Percentiles rank a stretch among this genome's conserved stretches.
Conservation (phyloP, 768 basidiomycete genomes). For the Boletus subparvulus region DNA sequence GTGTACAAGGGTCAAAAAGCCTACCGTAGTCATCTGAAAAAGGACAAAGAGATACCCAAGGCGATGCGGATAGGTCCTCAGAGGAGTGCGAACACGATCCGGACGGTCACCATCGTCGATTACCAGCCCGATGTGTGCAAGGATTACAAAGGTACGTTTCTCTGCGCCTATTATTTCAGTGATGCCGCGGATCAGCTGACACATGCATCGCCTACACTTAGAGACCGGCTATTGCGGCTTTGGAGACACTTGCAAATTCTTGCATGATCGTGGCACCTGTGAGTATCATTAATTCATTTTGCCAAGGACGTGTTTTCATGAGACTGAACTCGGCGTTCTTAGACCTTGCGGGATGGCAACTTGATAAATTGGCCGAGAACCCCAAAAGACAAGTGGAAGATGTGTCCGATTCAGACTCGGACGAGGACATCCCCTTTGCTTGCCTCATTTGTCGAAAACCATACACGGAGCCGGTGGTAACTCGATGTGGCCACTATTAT, state of each 20-base stretch:
- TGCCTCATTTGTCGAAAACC: conserved; percentile 94
- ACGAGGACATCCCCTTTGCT: conserved; percentile 95
- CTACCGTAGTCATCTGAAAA: conserved; percentile 79
- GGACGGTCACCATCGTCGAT: conserved; percentile 93
- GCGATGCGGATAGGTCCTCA: conserved; percentile 85
- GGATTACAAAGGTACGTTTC: conserved; percentile 90
- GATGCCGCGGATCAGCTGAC: conserved; percentile 20
- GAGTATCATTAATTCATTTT: conserved; percentile 33
- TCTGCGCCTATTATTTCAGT: neutral
- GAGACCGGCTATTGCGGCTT: conserved; percentile 99
- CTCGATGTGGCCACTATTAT: conserved; percentile 96
- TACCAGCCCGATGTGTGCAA: conserved; percentile 99
- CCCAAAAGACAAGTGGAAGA: conserved; percentile 57
- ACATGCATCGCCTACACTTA: conserved; percentile 29
- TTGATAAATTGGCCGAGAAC: conserved; percentile 88
- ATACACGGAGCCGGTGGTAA: conserved; percentile 93
- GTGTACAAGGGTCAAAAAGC: conserved; percentile 83
- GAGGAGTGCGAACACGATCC: conserved; percentile 73
- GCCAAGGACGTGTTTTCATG: neutral
- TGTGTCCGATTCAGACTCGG: conserved; percentile 66
- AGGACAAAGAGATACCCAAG: conserved; percentile 81
- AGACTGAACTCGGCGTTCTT: conserved; percentile 13
- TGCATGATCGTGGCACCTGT: conserved; percentile 97
- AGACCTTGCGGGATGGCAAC: conserved; percentile 99
- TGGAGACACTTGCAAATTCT: conserved; percentile 98